phyloP scores from a whole-genome alignment of 83 land plant genomes.

The Diphasiastrum complanatum region DNA sequence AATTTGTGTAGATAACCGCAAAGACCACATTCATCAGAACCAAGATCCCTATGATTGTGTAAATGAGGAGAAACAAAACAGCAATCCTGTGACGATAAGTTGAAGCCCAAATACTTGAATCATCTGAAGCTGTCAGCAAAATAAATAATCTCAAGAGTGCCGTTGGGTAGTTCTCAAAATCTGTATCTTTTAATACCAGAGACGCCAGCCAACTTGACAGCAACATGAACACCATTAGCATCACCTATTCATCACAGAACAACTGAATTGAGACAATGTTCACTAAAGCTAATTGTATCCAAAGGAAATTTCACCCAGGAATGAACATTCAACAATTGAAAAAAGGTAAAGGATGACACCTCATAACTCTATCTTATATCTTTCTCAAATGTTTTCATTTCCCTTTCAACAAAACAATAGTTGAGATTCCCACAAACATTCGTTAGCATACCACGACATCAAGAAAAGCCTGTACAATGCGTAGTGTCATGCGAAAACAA shows the following conservation, averaged over 20 bases:
- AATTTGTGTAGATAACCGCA: constrained; percentile 22
- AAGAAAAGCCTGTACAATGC: constrained; percentile 15
- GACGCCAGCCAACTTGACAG: constrained; percentile 20
- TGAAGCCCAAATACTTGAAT: constrained; percentile 18
- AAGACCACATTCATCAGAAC: constrained; percentile 26
- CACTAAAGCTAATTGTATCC: not conserved
- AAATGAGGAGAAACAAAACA: constrained; percentile 21
- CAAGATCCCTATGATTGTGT: constrained; percentile 19
- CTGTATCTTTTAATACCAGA: constrained; percentile 2
- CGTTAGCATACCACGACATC: constrained; percentile 16
- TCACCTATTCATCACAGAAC: constrained; percentile 5
- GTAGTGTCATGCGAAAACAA: constrained; percentile 12
- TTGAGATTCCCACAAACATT: too few species aligned
- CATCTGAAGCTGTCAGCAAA: constrained; percentile 19
- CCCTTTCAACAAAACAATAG: too few species aligned
- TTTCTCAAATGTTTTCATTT: too few species aligned
- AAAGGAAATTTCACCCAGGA: not conserved
- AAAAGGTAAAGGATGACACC: not conserved
- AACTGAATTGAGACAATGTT: not conserved
- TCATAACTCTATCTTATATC: too few species aligned
- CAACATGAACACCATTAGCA: constrained; percentile 18
- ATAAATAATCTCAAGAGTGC: constrained; percentile 12
- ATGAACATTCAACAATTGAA: not conserved
- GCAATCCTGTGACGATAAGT: constrained; percentile 18
- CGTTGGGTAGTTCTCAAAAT: constrained; percentile 11